Evolutionary conservation across 495 filamentous ascomycete genomes (phyloP).

Genomic region (Cryomyces minteri): DNA sequence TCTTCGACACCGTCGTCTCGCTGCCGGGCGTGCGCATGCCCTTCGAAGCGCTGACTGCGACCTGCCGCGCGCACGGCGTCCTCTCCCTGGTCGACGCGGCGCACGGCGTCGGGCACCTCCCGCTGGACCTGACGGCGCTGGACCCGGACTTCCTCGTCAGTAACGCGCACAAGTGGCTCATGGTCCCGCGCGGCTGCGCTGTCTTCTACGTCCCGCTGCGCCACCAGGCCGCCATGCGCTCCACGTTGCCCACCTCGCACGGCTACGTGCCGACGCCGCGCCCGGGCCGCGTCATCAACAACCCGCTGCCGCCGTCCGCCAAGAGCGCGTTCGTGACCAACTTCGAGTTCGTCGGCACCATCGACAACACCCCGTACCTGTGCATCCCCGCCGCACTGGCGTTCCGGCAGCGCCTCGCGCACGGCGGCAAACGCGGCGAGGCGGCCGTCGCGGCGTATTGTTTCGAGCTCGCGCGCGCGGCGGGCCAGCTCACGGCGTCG

Average conservation of each 20-base stretch:
- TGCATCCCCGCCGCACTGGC: conserved; percentile 50
- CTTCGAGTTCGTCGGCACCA: conserved; percentile 64
- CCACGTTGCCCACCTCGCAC: conserved; percentile 55
- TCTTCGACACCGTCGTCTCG: conserved; percentile 68
- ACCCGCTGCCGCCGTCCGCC: conserved; percentile 26
- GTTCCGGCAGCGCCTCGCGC: conserved; percentile 38
- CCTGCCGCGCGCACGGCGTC: conserved; percentile 45
- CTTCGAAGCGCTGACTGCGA: conserved; percentile 43
- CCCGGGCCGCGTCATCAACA: conserved; percentile 41
- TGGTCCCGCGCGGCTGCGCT: conserved; percentile 61
- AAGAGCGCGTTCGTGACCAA: conserved; percentile 42
- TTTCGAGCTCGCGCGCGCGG: conserved; percentile 35
- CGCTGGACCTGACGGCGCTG: conserved; percentile 41
- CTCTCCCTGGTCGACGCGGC: conserved; percentile 59
- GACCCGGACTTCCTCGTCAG: conserved; percentile 68
- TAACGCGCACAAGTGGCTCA: conserved; percentile 90
- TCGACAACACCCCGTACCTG: conserved; percentile 51
- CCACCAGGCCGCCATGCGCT: conserved; percentile 57
- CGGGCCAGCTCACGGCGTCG: conserved; percentile 33
- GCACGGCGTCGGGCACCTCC: conserved; percentile 64
- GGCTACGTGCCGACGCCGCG: conserved; percentile 27
- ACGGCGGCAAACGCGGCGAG: conserved; percentile 60
- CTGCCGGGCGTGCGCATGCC: conserved; percentile 63
- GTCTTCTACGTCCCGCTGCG: conserved; percentile 57
- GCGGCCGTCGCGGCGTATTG: conserved; percentile 41